These are phyloP conservation scores for Sungouiella blattae DNA, from an alignment of 805 yeast genomes.

Conservation along the genomic window DNA sequence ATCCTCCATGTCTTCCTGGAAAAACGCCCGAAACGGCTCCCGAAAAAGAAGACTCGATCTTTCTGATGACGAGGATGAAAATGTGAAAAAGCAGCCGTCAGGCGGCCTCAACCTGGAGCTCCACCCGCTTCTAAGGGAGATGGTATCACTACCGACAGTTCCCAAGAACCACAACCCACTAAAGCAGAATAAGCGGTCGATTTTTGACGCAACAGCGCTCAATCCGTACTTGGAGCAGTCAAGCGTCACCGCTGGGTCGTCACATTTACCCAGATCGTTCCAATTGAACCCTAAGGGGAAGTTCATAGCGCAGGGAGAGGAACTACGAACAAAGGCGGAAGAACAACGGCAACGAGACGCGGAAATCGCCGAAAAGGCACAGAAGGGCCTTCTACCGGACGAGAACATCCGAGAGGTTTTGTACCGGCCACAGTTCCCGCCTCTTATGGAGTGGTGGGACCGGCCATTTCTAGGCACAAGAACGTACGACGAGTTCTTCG, in stretches of 20 bases:
- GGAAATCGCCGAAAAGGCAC: conserved; percentile 25
- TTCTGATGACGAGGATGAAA: background rate
- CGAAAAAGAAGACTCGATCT: conserved; percentile 1
- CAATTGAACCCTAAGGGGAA: conserved; percentile 63
- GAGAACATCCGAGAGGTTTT: conserved; percentile 51
- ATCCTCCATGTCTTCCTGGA: background rate
- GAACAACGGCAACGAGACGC: conserved; percentile 24
- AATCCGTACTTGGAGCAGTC: conserved; percentile 38
- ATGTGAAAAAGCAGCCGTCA: conserved; percentile 1
- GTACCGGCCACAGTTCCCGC: conserved; percentile 50
- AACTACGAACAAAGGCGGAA: conserved; percentile 39
- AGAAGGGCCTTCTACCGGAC: conserved; percentile 50
- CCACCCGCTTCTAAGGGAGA: conserved; percentile 36
- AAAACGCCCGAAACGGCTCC: too few species aligned
- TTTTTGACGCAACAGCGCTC: conserved; percentile 32
- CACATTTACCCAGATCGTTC: conserved; percentile 33
- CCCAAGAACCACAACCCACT: conserved; percentile 28
- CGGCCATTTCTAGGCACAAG: conserved; percentile 44
- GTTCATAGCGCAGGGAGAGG: conserved; percentile 52
- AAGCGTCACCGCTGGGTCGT: conserved; percentile 4
- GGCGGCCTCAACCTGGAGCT: conserved; percentile 32
- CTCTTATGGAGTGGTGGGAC: conserved; percentile 90
- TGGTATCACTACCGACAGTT: conserved; percentile 22
- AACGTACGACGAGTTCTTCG: conserved; percentile 33
- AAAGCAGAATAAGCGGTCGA: conserved; percentile 21